Evolutionary conservation across 2,329 filamentous ascomycete genomes (phyloP).

Genomic region (Colletotrichum scovillei): DNA sequence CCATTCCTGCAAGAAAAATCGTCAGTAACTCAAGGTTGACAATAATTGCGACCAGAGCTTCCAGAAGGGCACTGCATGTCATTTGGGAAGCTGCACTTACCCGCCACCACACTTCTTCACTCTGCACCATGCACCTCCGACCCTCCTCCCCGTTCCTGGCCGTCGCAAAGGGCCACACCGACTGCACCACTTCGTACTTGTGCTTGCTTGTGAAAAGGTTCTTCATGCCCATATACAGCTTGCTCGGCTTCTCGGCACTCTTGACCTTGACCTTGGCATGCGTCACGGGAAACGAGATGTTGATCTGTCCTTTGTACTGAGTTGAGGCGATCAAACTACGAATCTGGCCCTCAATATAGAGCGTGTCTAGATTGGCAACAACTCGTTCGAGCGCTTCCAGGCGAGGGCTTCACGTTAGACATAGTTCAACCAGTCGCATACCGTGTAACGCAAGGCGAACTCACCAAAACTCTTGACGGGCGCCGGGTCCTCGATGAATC

Average conservation of each 20-base stretch:
- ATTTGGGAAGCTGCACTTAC: conserved; percentile 1
- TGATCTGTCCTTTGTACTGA: conserved; percentile 61
- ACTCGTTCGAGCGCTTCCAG: conserved; percentile 56
- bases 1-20: conserved; percentile 50
- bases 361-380: conserved; percentile 65
- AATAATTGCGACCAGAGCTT: background rate
- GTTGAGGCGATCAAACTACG: conserved; percentile 61
- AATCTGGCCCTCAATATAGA: conserved; percentile 65
- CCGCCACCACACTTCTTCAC: conserved; percentile 67
- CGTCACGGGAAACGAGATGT: conserved; percentile 61
- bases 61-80: background rate
- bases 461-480: conserved; percentile 58
- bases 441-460: background rate
- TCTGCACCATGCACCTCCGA: conserved; percentile 62
- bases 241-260: conserved; percentile 63
- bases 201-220: conserved; percentile 63
- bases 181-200: conserved; percentile 66
- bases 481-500: conserved; percentile 58
- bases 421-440: background rate
- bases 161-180: conserved; percentile 69
- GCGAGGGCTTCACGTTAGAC: background rate
- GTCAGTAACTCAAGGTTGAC: background rate
- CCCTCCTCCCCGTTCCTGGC: conserved; percentile 55
- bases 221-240: conserved; percentile 64
- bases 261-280: conserved; percentile 62